Evolutionary conservation across 164 flowering plant genomes (phyloP).

Genomic region (Annona cherimola): DNA sequence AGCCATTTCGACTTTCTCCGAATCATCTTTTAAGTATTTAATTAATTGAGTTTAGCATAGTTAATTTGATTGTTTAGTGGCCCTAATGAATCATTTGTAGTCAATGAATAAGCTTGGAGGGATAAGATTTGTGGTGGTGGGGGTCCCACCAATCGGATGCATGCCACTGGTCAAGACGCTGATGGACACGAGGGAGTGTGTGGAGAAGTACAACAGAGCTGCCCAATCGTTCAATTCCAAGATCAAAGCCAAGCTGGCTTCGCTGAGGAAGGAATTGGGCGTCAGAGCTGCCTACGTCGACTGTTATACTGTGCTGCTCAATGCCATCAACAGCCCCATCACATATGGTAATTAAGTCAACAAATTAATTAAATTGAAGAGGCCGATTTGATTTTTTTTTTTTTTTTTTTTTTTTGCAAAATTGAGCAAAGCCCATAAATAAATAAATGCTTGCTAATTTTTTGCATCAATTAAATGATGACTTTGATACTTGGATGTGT

Average conservation of each 20-base stretch:
- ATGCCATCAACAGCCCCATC: constrained; percentile 35
- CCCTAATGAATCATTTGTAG: constrained; percentile 1
- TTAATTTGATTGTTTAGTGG: neutral
- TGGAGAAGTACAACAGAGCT: constrained; percentile 26
- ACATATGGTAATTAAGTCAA: constrained; percentile 32
- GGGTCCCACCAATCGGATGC: constrained; percentile 57
- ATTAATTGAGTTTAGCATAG: too few species aligned
- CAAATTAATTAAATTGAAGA: neutral
- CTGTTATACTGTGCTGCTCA: constrained; percentile 23
- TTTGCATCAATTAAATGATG: too few species aligned
- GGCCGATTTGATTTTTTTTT: neutral
- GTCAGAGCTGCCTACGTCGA: constrained; percentile 32
- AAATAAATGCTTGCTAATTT: neutral
- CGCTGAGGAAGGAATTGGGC: constrained; percentile 10
- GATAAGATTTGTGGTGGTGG: constrained; percentile 34
- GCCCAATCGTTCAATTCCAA: constrained; percentile 35
- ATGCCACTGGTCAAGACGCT: constrained; percentile 44
- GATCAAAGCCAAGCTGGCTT: constrained; percentile 17
- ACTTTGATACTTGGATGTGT: too few species aligned
- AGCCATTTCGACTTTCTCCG: neutral
- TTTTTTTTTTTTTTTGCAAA: neutral
- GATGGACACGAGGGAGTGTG: constrained; percentile 23
- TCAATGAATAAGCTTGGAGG: constrained; percentile 39
- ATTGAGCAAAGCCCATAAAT: neutral
- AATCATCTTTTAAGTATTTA: neutral